These are phyloP conservation scores for Tulasnella sp. DNA, from an alignment of 768 basidiomycete species.

Conservation along the genomic window DNA sequence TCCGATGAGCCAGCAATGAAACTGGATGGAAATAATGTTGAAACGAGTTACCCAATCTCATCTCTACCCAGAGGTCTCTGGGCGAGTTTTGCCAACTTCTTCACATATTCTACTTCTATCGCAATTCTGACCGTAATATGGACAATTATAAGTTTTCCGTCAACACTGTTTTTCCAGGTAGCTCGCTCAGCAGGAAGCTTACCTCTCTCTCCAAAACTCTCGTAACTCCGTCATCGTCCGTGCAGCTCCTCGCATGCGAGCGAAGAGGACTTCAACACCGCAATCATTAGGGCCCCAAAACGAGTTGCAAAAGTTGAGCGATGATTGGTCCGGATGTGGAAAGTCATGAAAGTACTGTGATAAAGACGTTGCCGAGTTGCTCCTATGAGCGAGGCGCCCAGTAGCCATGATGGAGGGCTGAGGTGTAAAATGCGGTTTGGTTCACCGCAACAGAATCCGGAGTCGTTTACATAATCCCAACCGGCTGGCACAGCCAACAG, in stretches of 20 bases:
- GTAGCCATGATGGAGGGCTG: no score
- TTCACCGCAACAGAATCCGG: no score
- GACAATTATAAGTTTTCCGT: constrained; percentile 7
- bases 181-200: constrained; percentile 33
- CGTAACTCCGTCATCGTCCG: constrained; percentile 86
- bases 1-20: not conserved
- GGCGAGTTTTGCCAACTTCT: constrained; percentile 72
- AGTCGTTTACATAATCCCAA: no score
- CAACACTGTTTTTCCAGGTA: not conserved
- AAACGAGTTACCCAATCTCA: constrained; percentile 76
- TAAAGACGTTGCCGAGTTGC: constrained; percentile 71
- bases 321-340: constrained; percentile 40
- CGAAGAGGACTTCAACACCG: constrained; percentile 86
- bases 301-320: constrained; percentile 89
- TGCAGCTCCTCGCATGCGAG: constrained; percentile 79
- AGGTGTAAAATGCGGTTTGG: no score
- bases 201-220: constrained; percentile 94
- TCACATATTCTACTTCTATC: constrained; percentile 96
- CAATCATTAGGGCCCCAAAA: constrained; percentile 92
- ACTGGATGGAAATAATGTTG: not conserved
- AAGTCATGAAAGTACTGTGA: constrained; percentile 27
- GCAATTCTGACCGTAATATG: constrained; percentile 52
- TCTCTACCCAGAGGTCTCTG: constrained; percentile 76
- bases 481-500: no score
- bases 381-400: constrained; percentile 71